Base-by-base conservation (phyloP, 345 rosid genomes). In the Lagerstroemia speciosa region DNA sequence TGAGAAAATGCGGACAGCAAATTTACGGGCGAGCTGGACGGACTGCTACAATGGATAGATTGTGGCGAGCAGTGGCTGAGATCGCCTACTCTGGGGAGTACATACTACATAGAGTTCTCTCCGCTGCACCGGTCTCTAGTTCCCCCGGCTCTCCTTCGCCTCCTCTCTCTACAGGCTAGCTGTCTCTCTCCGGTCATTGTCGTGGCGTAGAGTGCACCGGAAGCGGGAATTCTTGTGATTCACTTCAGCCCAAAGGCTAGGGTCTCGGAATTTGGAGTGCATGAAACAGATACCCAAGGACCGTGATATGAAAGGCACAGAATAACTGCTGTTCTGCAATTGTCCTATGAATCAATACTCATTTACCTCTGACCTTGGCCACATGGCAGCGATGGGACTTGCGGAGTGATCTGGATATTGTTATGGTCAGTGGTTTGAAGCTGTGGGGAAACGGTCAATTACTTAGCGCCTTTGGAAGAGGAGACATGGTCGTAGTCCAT, bases 361-460 rank as follows among this genome's bases (percentile, higher is more conserved):
- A 10, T 27, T 9, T 22, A 52, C 26, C 15, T 60, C 68, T 64
- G 79, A 70, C 67, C 70, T 20, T 75, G 8, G 69, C 22, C 76
- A 78, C 71, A 72, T 76, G 81, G 69, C 77, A 92, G 96, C 94
- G 88, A 64, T 88, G 87, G 96, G 83, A 86, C 78, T 70, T 92
- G 78, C 74, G 53, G 48, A 88, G 98, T 71, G 91, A 92, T 67
- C 74, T 92, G 32, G 94, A 89, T 83, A 81, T 92, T 77, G 85
- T 89, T 53, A 92, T 92, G 98, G 75, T 92, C 70, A 92, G 89
- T 43, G 92, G 88, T 64, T 62, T 92, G 67, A 71, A 70, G 74
- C 94, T 87, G 0, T 92, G 94, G 94, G 98, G 98, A 77, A 92
- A 89, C 67, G 33, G 72, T 69, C 74, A 71, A 31, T 75, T 88